Percentiles rank a stretch among this genome's conserved stretches.
Conservation (phyloP, 1,284 basidiomycete genomes). For the Pisolithus thermaeus region DNA sequence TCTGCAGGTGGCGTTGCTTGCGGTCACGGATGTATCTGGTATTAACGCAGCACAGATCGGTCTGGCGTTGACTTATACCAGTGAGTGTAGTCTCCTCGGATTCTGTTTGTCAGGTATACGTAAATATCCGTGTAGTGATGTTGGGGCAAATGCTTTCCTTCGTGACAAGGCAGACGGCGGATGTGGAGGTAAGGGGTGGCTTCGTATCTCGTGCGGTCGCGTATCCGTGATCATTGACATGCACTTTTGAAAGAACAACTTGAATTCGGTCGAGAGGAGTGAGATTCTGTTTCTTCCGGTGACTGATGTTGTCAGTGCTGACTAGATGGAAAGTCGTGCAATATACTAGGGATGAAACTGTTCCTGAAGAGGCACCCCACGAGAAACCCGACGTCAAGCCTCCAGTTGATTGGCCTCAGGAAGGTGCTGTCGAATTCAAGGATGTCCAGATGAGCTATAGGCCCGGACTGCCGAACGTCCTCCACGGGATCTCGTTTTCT, state of each 20-base stretch:
- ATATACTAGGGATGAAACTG: slow-evolving; percentile 49
- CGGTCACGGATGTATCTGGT: slow-evolving; percentile 46
- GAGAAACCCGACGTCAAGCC: slow-evolving; percentile 52
- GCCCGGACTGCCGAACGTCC: slow-evolving; percentile 49
- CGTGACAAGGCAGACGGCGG: slow-evolving; percentile 56
- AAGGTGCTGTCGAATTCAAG: slow-evolving; percentile 48
- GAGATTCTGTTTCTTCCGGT: slow-evolving; percentile 13
- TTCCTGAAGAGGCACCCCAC: slow-evolving; percentile 63
- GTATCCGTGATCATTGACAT: slow-evolving; percentile 1
- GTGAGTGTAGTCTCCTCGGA: slow-evolving; percentile 19
- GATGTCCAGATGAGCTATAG: slow-evolving; percentile 55
- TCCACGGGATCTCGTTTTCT: slow-evolving; percentile 51
- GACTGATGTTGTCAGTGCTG: slow-evolving; percentile 1
- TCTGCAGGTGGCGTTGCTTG: slow-evolving; percentile 45
- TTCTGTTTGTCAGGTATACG: neutral
- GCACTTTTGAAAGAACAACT: slow-evolving; percentile 45
- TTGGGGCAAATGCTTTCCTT: slow-evolving; percentile 52
- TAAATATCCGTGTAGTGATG: slow-evolving; percentile 33
- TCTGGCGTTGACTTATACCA: slow-evolving; percentile 67
- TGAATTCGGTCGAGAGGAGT: slow-evolving; percentile 72
- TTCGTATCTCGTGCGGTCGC: neutral
- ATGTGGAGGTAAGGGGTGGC: slow-evolving; percentile 47
- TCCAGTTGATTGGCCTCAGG: slow-evolving; percentile 43
- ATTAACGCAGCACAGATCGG: slow-evolving; percentile 66
- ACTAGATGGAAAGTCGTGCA: slow-evolving; percentile 40